Evolutionary conservation across 2,329 filamentous ascomycete species (phyloP).

Genomic region (Fusarium ambrosium): DNA sequence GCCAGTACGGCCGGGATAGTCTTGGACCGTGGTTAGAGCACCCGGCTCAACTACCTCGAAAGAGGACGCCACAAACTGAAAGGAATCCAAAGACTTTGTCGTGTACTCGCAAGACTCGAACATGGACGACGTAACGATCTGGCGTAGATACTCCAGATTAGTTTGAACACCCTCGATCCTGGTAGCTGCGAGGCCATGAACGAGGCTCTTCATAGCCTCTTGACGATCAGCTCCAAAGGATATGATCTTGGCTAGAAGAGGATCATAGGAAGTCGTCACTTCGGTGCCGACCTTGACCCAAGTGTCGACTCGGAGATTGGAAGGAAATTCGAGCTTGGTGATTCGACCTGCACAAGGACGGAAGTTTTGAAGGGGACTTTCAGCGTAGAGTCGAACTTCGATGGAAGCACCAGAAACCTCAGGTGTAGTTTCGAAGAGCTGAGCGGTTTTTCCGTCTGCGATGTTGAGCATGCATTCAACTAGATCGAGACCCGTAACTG

Average conservation of each 20-base stretch:
- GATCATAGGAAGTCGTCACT: constrained; percentile 81
- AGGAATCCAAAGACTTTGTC: constrained; percentile 52
- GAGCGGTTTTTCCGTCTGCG: constrained; percentile 33
- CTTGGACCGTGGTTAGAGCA: constrained; percentile 55
- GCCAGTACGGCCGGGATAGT: constrained; percentile 55
- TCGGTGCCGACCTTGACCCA: constrained; percentile 78
- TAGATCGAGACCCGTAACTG: constrained; percentile 80
- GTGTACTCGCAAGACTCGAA: constrained; percentile 49
- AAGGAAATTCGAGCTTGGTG: constrained; percentile 69
- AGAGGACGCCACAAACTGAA: constrained; percentile 45
- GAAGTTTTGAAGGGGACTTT: constrained; percentile 70
- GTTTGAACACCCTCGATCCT: constrained; percentile 51
- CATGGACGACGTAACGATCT: constrained; percentile 46
- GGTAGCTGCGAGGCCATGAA: constrained; percentile 68
- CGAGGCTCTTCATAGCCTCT: constrained; percentile 74
- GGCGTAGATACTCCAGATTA: constrained; percentile 52
- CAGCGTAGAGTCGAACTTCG: constrained; percentile 58
- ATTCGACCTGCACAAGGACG: constrained; percentile 71
- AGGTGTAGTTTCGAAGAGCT: constrained; percentile 29
- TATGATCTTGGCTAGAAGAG: constrained; percentile 82
- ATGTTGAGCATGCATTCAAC: constrained; percentile 66
- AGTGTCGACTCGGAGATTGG: constrained; percentile 70
- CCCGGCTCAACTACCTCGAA: constrained; percentile 56
- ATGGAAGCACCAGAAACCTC: constrained; percentile 50
- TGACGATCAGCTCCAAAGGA: constrained; percentile 71